Conservation (phyloP, 768 basidiomycete species). For the Trametes coccinea region DNA sequence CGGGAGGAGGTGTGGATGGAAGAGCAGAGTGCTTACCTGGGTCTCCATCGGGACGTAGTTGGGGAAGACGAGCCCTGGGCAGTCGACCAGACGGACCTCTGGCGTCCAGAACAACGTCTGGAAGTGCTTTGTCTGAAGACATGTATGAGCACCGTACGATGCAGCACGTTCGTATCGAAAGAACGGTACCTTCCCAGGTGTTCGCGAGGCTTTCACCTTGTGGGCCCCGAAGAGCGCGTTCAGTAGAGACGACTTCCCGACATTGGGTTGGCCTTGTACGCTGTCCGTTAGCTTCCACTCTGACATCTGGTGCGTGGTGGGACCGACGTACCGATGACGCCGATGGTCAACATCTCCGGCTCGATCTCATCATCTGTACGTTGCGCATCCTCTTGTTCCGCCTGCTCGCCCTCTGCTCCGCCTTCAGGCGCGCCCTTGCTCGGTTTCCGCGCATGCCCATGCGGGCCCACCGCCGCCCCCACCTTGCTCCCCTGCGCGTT, state of each 20-base stretch:
- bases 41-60: slow-evolving; percentile 79
- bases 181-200: slow-evolving; percentile 73
- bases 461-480: slow-evolving; percentile 44
- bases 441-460: slow-evolving; percentile 38
- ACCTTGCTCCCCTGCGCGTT: slow-evolving; percentile 44
- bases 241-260: slow-evolving; percentile 89
- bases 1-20: no score
- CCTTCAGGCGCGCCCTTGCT: slow-evolving; percentile 23
- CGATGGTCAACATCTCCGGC: slow-evolving; percentile 71
- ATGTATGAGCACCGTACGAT: background rate
- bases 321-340: slow-evolving; percentile 62
- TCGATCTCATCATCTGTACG: slow-evolving; percentile 31
- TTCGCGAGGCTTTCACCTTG: slow-evolving; percentile 80
- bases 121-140: slow-evolving; percentile 82
- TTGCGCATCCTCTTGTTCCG: slow-evolving; percentile 1
- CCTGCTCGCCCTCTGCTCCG: slow-evolving; percentile 32
- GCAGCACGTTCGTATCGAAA: background rate
- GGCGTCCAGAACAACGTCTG: slow-evolving; percentile 90
- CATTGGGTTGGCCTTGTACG: slow-evolving; percentile 82
- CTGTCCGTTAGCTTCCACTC: background rate
- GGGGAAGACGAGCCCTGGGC: slow-evolving; percentile 93
- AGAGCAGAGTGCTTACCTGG: slow-evolving; percentile 49
- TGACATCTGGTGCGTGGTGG: no score
- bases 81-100: slow-evolving; percentile 89
- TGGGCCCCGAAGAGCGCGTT: slow-evolving; percentile 86